Evolutionary conservation across 2,329 filamentous ascomycete species (phyloP), one percentile per base, ranked within the genome.

Genomic region (Cordyceps tenuipes): DNA sequence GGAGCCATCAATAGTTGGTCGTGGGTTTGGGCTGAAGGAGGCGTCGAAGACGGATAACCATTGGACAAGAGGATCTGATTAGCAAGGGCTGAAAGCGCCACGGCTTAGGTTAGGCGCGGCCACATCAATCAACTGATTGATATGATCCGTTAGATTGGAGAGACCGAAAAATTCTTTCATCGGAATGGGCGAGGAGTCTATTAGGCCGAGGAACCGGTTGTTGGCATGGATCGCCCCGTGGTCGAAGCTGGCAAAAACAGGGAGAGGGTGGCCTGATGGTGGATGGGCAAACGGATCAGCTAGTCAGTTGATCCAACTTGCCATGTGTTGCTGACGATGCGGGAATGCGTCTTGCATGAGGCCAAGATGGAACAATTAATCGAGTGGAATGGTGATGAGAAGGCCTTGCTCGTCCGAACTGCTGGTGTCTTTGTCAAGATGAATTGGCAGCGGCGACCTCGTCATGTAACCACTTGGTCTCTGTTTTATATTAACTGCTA

Each of bases 31-130:
- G 31, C 31, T 8, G 13, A 36, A 41, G 1, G 48, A 52, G 56
- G 57, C 57, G 57, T 52, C 26, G 36, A 9, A 5, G 39, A 15
- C 36, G 36, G 43, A n/a, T 48, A 23, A 48, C 39, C 39, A 59
- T 59, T 59, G 57, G 57, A 17, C 41, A 41, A 6, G n/a, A 39
- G 26, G 57, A 59, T 59, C 57, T 59, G 57, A 59, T 59, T 59
- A 59, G 48, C 57, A 59, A 15, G 48, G 41, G n/a, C 48, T 29
- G 34, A 29, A 23, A 41, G 47, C 46, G 55, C 55, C 55, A 50
- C 55, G 7, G n/a, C 31, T n/a, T 13, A 8, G 1, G 13, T 19
- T 36, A 39, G 49, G 36, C 12, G 36, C 17, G 36, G 36, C 13
- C 17, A 41, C 19, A 53, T 53, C 50, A 41, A 53, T 43, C 36